A percentile compares a stretch with the other conserved stretches of the same genome.
Evolutionary conservation across 2,329 filamentous ascomycete genomes (phyloP).

Genomic region (Aspergillus caelatus): DNA sequence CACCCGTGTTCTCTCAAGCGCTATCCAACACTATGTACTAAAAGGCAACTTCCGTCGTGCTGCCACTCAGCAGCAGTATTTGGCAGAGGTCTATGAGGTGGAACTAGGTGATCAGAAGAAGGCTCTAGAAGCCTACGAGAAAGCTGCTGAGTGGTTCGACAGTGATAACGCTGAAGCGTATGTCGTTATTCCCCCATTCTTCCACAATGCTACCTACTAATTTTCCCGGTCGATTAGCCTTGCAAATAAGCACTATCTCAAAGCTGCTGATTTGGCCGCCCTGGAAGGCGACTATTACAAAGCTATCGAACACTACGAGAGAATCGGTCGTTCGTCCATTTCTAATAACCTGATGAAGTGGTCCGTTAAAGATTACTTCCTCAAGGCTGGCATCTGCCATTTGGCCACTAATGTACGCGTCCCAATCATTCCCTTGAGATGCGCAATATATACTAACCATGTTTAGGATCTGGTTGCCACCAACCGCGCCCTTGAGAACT

Average conservation of each 20-base stretch:
- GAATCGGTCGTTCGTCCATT: conserved; percentile 75
- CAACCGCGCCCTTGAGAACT: conserved; percentile 78
- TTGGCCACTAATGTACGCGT: conserved; percentile 61
- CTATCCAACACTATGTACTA: conserved; percentile 82
- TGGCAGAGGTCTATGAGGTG: conserved; percentile 83
- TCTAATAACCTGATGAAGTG: conserved; percentile 92
- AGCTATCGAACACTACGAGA: conserved; percentile 80
- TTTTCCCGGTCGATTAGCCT: conserved; percentile 55
- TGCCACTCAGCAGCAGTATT: conserved; percentile 84
- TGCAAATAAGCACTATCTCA: conserved; percentile 91
- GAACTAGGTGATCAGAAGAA: conserved; percentile 77
- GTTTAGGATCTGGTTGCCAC: conserved; percentile 72
- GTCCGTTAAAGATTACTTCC: conserved; percentile 92
- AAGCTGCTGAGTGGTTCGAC: conserved; percentile 87
- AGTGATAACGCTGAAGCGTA: conserved; percentile 81
- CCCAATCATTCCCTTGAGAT: not conserved
- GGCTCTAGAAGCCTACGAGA: conserved; percentile 81
- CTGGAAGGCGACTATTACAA: conserved; percentile 82
- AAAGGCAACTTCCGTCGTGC: conserved; percentile 91
- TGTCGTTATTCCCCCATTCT: conserved; percentile 12
- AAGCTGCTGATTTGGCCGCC: conserved; percentile 85
- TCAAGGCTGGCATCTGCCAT: conserved; percentile 92
- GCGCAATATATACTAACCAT: not conserved
- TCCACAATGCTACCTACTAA: not conserved
- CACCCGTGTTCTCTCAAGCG: conserved; percentile 74